Conservation (phyloP, 2,329 filamentous ascomycete species). For the Fusarium sp. region DNA sequence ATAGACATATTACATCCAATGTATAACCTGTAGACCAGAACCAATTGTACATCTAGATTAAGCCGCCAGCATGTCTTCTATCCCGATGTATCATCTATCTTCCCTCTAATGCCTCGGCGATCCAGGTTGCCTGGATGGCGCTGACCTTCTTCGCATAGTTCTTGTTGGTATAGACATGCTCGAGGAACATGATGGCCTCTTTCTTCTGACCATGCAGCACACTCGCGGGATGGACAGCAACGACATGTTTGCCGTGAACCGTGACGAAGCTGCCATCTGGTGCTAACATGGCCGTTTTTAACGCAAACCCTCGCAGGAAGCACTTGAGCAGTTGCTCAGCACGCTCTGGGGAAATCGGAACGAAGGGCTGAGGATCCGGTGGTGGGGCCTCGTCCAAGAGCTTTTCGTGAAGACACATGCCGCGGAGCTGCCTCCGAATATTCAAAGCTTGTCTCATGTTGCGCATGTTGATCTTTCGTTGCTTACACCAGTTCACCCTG, state of each 20-base stretch:
- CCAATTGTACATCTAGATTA: constrained; percentile 30
- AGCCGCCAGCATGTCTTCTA: constrained; percentile 15
- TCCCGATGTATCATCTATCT: constrained; percentile 30
- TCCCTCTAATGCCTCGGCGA: constrained; percentile 64
- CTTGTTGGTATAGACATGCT: constrained; percentile 77
- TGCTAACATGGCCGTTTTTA: constrained; percentile 73
- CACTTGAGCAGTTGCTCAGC: constrained; percentile 71
- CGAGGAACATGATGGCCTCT: constrained; percentile 79
- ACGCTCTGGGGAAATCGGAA: constrained; percentile 67
- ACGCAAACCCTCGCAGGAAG: constrained; percentile 74
- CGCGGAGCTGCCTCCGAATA: constrained; percentile 74
- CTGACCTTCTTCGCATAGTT: constrained; percentile 79
- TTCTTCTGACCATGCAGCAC: constrained; percentile 74
- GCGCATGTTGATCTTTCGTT: constrained; percentile 69
- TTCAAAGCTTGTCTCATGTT: constrained; percentile 76
- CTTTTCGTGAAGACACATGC: constrained; percentile 68
- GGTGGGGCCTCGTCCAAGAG: constrained; percentile 63
- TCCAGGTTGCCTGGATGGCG: constrained; percentile 73
- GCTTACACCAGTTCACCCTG: constrained; percentile 71
- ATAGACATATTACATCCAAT: constrained; percentile 27
- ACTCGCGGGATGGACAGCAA: constrained; percentile 75
- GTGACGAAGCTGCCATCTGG: constrained; percentile 75
- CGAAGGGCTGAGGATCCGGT: constrained; percentile 70
- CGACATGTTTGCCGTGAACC: constrained; percentile 71
- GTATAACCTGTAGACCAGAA: constrained; percentile 34